Conservation (phyloP, 106 monocot species). For the Dioscorea dumetorum region DNA sequence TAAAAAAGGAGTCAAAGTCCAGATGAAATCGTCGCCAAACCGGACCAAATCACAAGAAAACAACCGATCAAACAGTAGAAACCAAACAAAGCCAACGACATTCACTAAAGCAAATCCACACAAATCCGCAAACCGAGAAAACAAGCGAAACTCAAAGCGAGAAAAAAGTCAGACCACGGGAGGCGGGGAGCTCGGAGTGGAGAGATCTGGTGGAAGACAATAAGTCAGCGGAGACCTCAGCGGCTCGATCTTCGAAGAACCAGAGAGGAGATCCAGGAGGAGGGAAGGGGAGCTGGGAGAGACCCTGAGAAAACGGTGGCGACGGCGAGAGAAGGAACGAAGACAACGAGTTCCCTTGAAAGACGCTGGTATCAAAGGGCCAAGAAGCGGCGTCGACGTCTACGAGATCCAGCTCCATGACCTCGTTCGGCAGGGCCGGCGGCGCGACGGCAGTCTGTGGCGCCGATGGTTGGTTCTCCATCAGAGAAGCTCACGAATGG, state of each 20-base stretch:
- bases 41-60: neutral
- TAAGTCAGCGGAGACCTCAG: neutral
- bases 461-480: too few species aligned
- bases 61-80: neutral
- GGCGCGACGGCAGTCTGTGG: too few species aligned
- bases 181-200: neutral
- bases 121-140: neutral
- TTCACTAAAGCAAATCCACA: neutral
- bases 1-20: neutral
- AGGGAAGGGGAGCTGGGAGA: neutral
- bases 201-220: neutral
- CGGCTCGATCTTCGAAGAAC: conserved; percentile 27
- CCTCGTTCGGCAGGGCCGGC: too few species aligned
- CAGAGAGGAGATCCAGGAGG: conserved; percentile 32
- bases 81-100: conserved; percentile 3
- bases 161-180: neutral
- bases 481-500: too few species aligned
- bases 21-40: neutral
- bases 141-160: neutral
- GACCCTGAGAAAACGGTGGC: conserved; percentile 11
- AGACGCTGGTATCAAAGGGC: conserved; percentile 14
- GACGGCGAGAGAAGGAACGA: conserved; percentile 7
- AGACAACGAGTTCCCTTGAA: neutral
- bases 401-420: too few species aligned
- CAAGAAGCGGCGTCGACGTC: conserved; percentile 4